These are phyloP conservation scores for Capsella rubella DNA, from an alignment of 441 rosid genomes.

Conservation along the genomic window DNA sequence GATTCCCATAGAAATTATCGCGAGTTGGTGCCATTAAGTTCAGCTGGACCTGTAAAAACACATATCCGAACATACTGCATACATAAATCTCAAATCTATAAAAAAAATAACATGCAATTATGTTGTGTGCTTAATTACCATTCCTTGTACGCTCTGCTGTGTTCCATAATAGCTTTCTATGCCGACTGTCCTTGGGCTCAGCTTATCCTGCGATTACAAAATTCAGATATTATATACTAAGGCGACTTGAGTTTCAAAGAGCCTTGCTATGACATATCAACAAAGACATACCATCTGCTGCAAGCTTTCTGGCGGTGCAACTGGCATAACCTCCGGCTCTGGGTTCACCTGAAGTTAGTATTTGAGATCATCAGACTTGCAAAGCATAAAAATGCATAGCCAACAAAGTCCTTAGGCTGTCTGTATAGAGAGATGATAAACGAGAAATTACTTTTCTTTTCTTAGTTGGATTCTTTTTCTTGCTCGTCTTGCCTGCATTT, in stretches of 20 bases:
- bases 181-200: conserved; percentile 69
- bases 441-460: conserved; percentile 72
- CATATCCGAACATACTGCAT: conserved; percentile 16
- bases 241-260: conserved; percentile 1
- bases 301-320: conserved; percentile 75
- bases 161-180: conserved; percentile 73
- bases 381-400: conserved; percentile 8
- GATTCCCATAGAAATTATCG: conserved; percentile 73
- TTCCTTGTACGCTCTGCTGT: conserved; percentile 70
- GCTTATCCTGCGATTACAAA: conserved; percentile 62
- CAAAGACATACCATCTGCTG: conserved; percentile 76
- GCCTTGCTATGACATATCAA: conserved; percentile 16
- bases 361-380: conserved; percentile 23
- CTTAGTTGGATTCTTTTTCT: conserved; percentile 85
- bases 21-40: conserved; percentile 89
- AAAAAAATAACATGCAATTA: conserved; percentile 18
- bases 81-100: conserved; percentile 19
- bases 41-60: conserved; percentile 72
- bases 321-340: conserved; percentile 72
- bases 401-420: neutral
- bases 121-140: conserved; percentile 58
- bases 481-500: conserved; percentile 66
- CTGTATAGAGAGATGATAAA: conserved; percentile 24
- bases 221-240: conserved; percentile 17
- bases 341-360: conserved; percentile 64